A percentile compares a stretch with the other conserved stretches of the same genome.
Evolutionary conservation across 495 filamentous ascomycete species (phyloP).

Genomic region (Hyaloscypha variabilis): DNA sequence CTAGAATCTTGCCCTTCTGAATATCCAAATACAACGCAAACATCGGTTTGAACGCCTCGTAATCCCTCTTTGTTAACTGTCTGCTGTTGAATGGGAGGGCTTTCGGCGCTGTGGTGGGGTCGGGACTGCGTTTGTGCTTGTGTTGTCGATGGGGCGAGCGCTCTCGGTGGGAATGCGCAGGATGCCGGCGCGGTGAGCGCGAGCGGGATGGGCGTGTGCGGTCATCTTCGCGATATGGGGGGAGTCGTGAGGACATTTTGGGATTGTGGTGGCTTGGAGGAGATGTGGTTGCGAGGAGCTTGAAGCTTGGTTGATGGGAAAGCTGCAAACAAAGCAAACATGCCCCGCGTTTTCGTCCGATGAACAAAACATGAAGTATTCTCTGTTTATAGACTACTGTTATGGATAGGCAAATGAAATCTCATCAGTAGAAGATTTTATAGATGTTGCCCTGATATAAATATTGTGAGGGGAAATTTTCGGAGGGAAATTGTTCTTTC

Average conservation of each 20-base stretch:
- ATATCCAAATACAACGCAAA: conserved; percentile 89
- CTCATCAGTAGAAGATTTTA: too few species aligned
- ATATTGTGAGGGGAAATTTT: background rate
- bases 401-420: too few species aligned
- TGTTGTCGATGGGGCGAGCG: conserved; percentile 32
- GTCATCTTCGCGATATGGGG: conserved; percentile 4
- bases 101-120: conserved; percentile 5
- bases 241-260: background rate
- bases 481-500: background rate
- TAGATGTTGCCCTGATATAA: background rate
- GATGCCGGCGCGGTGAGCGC: conserved; percentile 25
- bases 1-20: conserved; percentile 73
- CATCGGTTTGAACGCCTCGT: conserved; percentile 64
- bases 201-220: conserved; percentile 19
- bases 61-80: conserved; percentile 66
- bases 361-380: background rate
- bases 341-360: background rate
- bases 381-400: too few species aligned
- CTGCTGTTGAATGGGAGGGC: conserved; percentile 69
- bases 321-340: background rate
- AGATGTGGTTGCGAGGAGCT: conserved; percentile 1
- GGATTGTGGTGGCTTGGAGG: background rate
- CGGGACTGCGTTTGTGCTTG: conserved; percentile 21
- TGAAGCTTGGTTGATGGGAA: background rate
- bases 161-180: conserved; percentile 18